Evolutionary conservation across 495 filamentous ascomycete genomes (phyloP), one percentile per base, ranked within the genome.

Genomic region (Aspergillus nidulans): DNA sequence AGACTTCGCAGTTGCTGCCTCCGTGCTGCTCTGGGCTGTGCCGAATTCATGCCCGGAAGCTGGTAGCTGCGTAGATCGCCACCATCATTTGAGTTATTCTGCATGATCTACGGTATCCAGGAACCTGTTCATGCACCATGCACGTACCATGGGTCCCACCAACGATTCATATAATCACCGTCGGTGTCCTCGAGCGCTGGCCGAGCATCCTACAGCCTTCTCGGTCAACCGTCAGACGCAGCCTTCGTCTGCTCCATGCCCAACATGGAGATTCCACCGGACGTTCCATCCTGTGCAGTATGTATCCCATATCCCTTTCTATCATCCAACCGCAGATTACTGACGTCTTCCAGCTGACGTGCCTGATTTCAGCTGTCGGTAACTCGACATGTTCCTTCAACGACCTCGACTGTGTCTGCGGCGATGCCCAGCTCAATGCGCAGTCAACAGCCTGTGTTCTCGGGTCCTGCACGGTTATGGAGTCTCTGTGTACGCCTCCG

Each of bases 331-430:
- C 8, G 6, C 30, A 13, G 15, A 34, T 6, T 13, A 34, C 30
- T 34, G 30, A 34, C 30, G 2, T 6, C 30, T 28, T 12, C 9
- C 4, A 49, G 46, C 36, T 52, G 21, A 26, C 49, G 36, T 52
- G 49, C 49, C 19, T 52, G 18, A 13, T 42, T 13, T 23, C 15
- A 26, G 49, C 49, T 23, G 12, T 36, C 13, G 13, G 6, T 15
- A 52, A 41, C 49, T 52, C 49, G n/a, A 52, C 56, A 24, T 62
- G 59, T 26, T 26, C 52, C 9, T 23, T 52, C 6, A 55, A 19
- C 20, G 56, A 62, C 30, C 32, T 59, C 20, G 49, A 42, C 46
- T 62, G 59, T 28, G 58, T 62, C 4, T 62, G 60, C 43, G 53
- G 47, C 16, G 48, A 63, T 47, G 49, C 34, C 1, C 42, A 51